A percentile compares a stretch with the other conserved stretches of the same genome.
phyloP scores from a whole-genome alignment of 345 rosid species.

The Pugionium cornutum region DNA sequence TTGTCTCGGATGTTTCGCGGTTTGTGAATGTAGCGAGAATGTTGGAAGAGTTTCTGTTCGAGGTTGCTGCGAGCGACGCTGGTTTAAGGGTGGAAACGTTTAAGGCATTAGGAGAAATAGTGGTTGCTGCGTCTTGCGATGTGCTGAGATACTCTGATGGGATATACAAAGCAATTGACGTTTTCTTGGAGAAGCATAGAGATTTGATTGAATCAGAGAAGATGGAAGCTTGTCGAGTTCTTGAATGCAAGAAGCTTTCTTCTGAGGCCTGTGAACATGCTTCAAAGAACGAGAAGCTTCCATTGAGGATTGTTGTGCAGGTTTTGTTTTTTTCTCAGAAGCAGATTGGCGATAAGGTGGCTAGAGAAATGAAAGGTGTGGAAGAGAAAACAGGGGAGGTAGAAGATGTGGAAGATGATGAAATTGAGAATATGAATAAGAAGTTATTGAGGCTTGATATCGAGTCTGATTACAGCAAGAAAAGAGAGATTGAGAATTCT shows the following conservation, averaged over 20 bases:
- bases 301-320: constrained; percentile 59
- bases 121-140: constrained; percentile 48
- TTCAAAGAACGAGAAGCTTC: constrained; percentile 60
- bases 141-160: constrained; percentile 56
- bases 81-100: constrained; percentile 55
- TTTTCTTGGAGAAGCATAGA: constrained; percentile 63
- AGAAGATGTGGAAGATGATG: constrained; percentile 38
- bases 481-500: constrained; percentile 20
- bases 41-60: constrained; percentile 62
- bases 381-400: constrained; percentile 31
- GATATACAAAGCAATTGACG: constrained; percentile 67
- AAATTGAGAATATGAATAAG: constrained; percentile 62
- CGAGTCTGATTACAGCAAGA: constrained; percentile 31
- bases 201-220: constrained; percentile 59
- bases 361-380: constrained; percentile 30
- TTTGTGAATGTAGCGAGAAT: constrained; percentile 56
- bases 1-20: constrained; percentile 27
- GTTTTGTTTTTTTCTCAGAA: constrained; percentile 61
- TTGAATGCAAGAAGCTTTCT: constrained; percentile 67
- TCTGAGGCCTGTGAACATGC: constrained; percentile 71
- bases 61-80: constrained; percentile 55
- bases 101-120: constrained; percentile 52
- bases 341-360: constrained; percentile 53
- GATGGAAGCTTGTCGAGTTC: constrained; percentile 58
- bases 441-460: constrained; percentile 64